A percentile compares a stretch with the other conserved stretches of the same genome.
Conservation (phyloP, 2,329 filamentous ascomycete species). For the Talaromyces sp. region DNA sequence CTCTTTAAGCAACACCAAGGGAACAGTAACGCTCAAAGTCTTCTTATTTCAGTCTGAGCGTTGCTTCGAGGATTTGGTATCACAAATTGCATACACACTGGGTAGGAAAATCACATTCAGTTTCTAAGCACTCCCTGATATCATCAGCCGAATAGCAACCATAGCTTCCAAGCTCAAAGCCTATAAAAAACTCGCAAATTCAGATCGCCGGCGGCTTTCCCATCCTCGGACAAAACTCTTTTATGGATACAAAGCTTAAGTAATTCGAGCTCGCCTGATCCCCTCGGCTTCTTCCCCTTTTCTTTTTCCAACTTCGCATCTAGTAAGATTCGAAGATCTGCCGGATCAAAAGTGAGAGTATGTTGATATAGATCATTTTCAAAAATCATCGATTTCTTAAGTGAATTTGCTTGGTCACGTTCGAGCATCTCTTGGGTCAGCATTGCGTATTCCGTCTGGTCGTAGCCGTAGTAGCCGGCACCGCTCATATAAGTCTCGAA, state of each 20-base stretch:
- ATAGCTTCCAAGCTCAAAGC: neutral
- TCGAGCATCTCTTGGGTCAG: neutral
- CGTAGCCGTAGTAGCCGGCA: conserved; percentile 22
- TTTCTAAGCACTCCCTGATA: neutral
- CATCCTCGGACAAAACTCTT: neutral
- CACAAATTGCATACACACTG: neutral
- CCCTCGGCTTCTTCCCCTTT: neutral
- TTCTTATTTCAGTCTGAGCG: neutral
- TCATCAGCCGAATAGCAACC: neutral
- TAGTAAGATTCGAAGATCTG: conserved; percentile 10
- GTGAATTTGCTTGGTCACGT: neutral
- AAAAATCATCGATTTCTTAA: neutral
- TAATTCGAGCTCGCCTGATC: neutral
- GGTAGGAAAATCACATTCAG: neutral
- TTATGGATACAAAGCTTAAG: conserved; percentile 7
- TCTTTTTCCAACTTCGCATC: neutral
- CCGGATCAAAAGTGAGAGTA: neutral
- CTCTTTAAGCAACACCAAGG: neutral
- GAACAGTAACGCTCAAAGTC: neutral
- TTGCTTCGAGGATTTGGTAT: neutral
- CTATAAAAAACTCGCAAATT: conserved; percentile 9
- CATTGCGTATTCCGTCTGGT: conserved; percentile 3
- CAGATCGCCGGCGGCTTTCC: neutral
- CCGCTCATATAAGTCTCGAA: conserved; percentile 7
- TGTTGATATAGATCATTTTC: neutral